Percentiles rank a stretch among this genome's conserved stretches.
These are phyloP conservation scores for Corchorus capsularis DNA, from an alignment of 345 rosid species.

Conservation along the genomic window DNA sequence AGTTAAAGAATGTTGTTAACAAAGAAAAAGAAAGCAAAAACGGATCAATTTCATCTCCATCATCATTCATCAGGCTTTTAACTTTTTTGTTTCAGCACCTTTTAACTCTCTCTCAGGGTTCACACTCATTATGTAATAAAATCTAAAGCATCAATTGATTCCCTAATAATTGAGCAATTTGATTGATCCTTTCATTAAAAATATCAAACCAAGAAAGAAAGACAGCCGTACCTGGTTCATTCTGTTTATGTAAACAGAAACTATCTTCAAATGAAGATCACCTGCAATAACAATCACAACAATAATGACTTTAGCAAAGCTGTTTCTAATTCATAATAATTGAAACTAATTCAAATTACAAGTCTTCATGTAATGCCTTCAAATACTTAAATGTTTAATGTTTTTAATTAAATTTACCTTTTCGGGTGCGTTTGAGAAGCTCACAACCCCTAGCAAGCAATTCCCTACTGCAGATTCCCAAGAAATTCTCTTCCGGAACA, in stretches of 20 bases:
- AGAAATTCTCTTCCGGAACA: conserved; percentile 82
- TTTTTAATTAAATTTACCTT: conserved; percentile 46
- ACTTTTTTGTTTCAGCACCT: conserved; percentile 26
- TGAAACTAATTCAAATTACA: not conserved
- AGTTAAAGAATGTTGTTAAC: conserved; percentile 26
- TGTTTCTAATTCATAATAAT: not conserved
- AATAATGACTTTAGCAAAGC: conserved; percentile 9
- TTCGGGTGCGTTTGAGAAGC: conserved; percentile 93
- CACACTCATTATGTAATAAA: conserved; percentile 22
- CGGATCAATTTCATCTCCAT: conserved; percentile 37
- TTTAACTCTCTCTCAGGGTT: conserved; percentile 26
- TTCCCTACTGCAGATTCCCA: conserved; percentile 83
- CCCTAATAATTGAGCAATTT: conserved; percentile 43
- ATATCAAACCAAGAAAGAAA: not conserved
- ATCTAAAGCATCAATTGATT: conserved; percentile 32
- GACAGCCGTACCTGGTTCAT: conserved; percentile 60
- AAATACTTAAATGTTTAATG: not conserved
- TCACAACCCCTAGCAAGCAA: conserved; percentile 90
- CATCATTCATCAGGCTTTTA: conserved; percentile 28
- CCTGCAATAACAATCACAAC: conserved; percentile 52
- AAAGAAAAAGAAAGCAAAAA: conserved; percentile 14
- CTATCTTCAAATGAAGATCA: conserved; percentile 94
- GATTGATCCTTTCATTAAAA: conserved; percentile 7
- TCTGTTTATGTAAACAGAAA: conserved; percentile 85
- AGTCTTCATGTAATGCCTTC: not conserved